Evolutionary conservation across 2,329 filamentous ascomycete genomes (phyloP), one percentile per base, ranked within the genome.

Genomic region (Penicillium concentricum): DNA sequence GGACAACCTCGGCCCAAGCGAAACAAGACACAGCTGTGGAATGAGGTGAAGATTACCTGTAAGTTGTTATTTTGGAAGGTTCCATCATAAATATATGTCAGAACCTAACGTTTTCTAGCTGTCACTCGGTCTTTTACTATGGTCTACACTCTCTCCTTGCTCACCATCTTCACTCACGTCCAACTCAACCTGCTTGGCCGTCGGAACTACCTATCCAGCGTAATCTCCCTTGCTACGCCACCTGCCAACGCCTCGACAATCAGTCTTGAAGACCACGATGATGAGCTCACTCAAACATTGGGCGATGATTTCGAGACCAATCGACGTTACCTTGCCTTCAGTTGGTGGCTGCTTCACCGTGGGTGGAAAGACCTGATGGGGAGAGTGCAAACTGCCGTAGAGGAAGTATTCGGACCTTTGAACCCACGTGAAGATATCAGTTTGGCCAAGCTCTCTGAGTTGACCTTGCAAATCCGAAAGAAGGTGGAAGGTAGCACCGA

Each of bases 251-350:
- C 81, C 20, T 83, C 89, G 4, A 89, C 86, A 42, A 99, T 99
- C 71, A 92, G 84, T 66, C 82, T 97, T 18, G 92, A 97, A 77
- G 94, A 97, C 74, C 87, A 95, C 69, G 93, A 97, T 71, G 92
- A 97, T 71, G 91, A 94, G 71, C 88, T 89, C 68, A 90, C 93
- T 52, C 89, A 92, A 66, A 84, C 87, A 4, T 92, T 95, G 70
- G 92, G 92, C 43, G 93, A 90, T 73, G 94, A 99, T 74, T 97
- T 96, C 65, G 92, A 97, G 74, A 96, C 92, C 34, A 99, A 99
- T 75, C 84, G 92, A 66, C 90, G 90, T 69, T 99, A 97, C 71
- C 81, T 99, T 47, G 95, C 92, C 39, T 96, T 97, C 73, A 96
- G 91, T 76, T 99, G 94, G 94, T 99, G 93, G 92, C 79, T 99